Evolutionary conservation across 352 stramenopile genomes (phyloP), one percentile per base, ranked within the genome.

Genomic region (Pythium brachiatum): DNA sequence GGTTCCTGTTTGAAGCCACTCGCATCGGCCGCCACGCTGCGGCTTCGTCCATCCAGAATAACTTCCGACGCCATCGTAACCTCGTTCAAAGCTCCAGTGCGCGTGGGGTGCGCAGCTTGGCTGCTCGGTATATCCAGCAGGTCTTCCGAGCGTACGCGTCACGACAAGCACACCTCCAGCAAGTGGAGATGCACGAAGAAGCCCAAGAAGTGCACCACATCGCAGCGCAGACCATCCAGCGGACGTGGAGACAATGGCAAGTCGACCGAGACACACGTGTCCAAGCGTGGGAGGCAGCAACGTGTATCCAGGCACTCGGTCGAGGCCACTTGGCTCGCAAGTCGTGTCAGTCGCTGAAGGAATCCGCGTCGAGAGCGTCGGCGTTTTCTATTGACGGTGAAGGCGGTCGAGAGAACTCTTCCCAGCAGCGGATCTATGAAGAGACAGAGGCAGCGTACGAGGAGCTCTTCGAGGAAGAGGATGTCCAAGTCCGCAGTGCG

Each of bases 231-330:
- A 84, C 72, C 2, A 72, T 90, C 23, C 79, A 91, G 54, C 72
- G 53, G 2, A 72, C 78, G 32, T 90, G 79, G 79, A 69, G 67
- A 18, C 50, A 73, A 41, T 63, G 43, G 54, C 53, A 5, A 26
- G 16, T 20, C 20, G 13, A 38, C 21, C 56, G 53, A 1, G 74
- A 88, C 15, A 41, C 64, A 0, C 46, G 23, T 9, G 41, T 83
- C 0, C 70, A 87, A 32, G 55, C 75, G 41, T 69, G 78, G 20
- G 81, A 90, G 44, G 83, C 83, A 15, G 80, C 79, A 5, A 88
- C 74, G 25, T 92, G 76, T 46, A 92, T 92, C 57, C 83, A 92
- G 64, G 79, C 83, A 23, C 68, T 89, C 3, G 66, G 73, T 11
- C 79, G 81, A 26, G 80, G 83, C 2, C 77, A 88, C 53, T 57